These are phyloP conservation scores for Dictyostelium firmibasis DNA, from an alignment of 78 protist genomes.

Conservation along the genomic window DNA sequence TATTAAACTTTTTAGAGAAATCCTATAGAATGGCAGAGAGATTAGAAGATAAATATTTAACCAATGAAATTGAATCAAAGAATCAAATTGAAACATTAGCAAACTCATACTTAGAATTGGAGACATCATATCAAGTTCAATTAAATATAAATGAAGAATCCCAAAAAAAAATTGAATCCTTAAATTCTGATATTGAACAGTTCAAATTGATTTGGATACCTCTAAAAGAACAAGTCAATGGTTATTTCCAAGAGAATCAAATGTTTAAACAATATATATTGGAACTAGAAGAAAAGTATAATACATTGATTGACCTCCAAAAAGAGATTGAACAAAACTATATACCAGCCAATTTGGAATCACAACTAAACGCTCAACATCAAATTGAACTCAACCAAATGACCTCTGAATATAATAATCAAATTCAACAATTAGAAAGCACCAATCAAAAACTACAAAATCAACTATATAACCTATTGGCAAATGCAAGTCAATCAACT, in stretches of 20 bases:
- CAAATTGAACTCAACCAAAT: neutral
- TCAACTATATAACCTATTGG: neutral
- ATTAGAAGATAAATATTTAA: neutral
- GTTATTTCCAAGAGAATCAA: neutral
- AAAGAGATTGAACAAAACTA: neutral
- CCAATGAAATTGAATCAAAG: neutral
- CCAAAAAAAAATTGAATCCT: neutral
- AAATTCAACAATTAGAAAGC: neutral
- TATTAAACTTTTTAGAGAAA: neutral
- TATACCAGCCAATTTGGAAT: neutral
- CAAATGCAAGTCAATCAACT: neutral
- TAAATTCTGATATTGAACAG: neutral
- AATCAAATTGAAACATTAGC: neutral
- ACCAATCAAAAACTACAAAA: neutral
- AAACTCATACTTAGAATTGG: neutral
- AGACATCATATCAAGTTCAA: neutral
- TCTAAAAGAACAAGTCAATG: neutral
- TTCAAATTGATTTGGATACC: neutral
- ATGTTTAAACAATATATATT: neutral
- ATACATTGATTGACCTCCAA: neutral
- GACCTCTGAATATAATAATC: neutral
- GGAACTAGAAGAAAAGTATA: neutral
- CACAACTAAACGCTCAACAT: neutral
- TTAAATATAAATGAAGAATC: neutral
- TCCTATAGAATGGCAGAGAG: neutral